Base-by-base conservation (phyloP, 2,329 filamentous ascomycete species). In the Dryadomyces quercivorus region DNA sequence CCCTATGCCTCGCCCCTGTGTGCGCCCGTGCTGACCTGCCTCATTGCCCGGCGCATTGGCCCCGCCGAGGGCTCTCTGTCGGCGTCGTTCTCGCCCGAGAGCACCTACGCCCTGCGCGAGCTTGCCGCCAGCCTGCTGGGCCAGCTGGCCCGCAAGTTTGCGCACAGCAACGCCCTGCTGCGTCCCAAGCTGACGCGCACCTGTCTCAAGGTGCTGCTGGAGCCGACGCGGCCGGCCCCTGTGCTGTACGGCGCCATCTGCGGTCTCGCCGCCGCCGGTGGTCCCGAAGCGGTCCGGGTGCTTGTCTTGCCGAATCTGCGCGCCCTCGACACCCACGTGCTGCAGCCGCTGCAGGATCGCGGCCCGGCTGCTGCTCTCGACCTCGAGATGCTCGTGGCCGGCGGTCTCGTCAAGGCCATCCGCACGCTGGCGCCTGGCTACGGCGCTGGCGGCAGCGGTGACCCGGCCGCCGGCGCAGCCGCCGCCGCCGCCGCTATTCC, bases 171-270 rank as follows among this genome's bases (percentile, higher is more conserved):
- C 56, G 83, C 86, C 46, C 85, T 89, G 15, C 80, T 97, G 26
- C 88, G 90, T 55, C 85, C 91, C 2, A 88, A 94, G 59, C 84
- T 98, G 34, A 91, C 90, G 4, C 81, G 93, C n/a, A 93, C 91
- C 0, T 96, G 90, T 64, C 78, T 97, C 38, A 95, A 95, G 70
- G 84, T 86, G 63, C 92, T 96, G 68, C 78, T 98, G 34, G 91
- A 96, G 63, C 88, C 89, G 0, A 82, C 84, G 46, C 89, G 91
- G 64, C 84, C 90, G 0, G 80, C 90, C 0, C 82, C 87, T 1
- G 85, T 92, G 1, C 88, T 95, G 63, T 98, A 93, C 65, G 93
- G 93, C 47, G 89, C 92, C 7, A 78, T 98, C 21, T 79, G 84
- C 34, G 92, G 91, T 1, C 74, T 98, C 2, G 77, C 85, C 2